Evolutionary conservation across 2,329 filamentous ascomycete species (phyloP), one percentile per base, ranked within the genome.

Genomic region (Pseudogymnoascus sp.): DNA sequence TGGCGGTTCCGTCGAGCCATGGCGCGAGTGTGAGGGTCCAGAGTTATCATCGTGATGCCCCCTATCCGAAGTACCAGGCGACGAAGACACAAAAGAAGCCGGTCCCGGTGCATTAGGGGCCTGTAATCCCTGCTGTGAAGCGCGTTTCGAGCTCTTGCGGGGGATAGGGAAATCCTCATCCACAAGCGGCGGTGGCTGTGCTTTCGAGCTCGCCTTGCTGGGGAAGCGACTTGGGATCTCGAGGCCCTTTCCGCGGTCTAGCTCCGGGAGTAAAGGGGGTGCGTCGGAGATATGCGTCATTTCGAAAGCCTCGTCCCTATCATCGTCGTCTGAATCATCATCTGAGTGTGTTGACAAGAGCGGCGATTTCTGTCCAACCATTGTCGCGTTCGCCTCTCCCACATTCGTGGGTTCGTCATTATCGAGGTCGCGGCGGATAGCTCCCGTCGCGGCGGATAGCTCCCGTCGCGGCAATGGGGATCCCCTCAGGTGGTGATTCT

Each of bases 91-190:
- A 8, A 52, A 52, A 1, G 45, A 55, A 4, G 27, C 31, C 1
- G 31, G 45, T 33, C 27, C 27, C 27, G n/a, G 31, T 1, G 33
- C 58, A 8, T 37, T n/a, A 4, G 58, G 58, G 3, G 33, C 21
- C 1, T 59, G 58, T n/a, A 36, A 25, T 12, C 33, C 33, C 36
- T 36, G 69, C 58, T 71, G 68, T 4, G 71, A 72, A 58, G 68
- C 67, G 39, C 87, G 81, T 70, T 85, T 86, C 0, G 89, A 92
- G 71, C 87, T 91, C 74, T 87, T 90, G 31, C 88, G 81, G 2
- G 89, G 88, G 5, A 97, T 81, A 93, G 94, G 74, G 94, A 94
- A 71, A 93, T 99, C 65, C 82, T 89, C 72, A 97, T 97, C 83
- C 85, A 88, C 61, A 89, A 96, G 81, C 78, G 80, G 71, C 64